Base-by-base conservation (phyloP, 257 asterid genomes). In the Petrea volubilis region DNA sequence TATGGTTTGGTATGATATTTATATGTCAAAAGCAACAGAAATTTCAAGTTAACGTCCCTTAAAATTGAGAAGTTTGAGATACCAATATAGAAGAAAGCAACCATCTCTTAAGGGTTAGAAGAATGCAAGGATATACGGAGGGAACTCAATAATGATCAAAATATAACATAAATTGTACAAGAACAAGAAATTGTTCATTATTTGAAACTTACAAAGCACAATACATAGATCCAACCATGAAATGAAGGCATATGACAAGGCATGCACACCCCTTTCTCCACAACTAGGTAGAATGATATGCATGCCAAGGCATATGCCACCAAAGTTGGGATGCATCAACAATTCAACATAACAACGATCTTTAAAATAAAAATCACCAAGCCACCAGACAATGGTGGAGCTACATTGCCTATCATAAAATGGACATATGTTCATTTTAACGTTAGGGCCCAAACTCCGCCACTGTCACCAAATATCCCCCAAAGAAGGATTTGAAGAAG, bases 291-390 rank as follows among this genome's bases (percentile, higher is more conserved):
- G 77, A 76, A 77, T n/a, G 87, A 75, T 56, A 77, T 77, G 88
- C 59, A 90, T 90, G 96, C 92, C 83, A 85, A 77, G 76, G 74
- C 95, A 86, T 88, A 79, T 88, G 83, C 74, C 75, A 64, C 70
- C 79, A 40, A 43, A 44, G 69, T 63, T 61, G 14, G 31, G 67
- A 25, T 50, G 18, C 12, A 18, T 64, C 50, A 58, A 67, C 47
- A 3, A 18, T 57, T n/a, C n/a, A n/a, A n/a, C n/a, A n/a, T n/a
- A n/a, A 38, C 43, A 38, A 5, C 6, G 10, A 3, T 3, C 43
- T 38, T 31, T 7, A 31, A 59, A 2, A 51, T 7, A 28, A 71
- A 81, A 77, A 60, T 28, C 36, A 15, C 15, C 21, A 49, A 44
- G 36, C n/a, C 29, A 62, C 28, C 21, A n/a, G n/a, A n/a, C n/a